phyloP scores from a whole-genome alignment of 176 grass and related monocot genomes.

The Oryza coarctata region DNA sequence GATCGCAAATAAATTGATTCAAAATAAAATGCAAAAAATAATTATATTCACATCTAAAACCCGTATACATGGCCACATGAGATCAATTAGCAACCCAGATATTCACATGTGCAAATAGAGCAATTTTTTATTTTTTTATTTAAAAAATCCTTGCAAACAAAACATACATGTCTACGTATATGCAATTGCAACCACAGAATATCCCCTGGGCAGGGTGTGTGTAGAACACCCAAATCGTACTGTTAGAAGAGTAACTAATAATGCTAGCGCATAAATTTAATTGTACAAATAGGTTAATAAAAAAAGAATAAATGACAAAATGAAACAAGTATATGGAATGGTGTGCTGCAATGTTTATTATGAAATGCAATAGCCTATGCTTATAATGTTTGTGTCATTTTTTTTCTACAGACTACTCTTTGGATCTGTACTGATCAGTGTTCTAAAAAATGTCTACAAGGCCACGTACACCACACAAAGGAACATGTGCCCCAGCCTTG shows the following conservation, averaged over 20 bases:
- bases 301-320: neutral
- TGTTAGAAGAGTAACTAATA: neutral
- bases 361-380: constrained; percentile 17
- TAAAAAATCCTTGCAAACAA: too few relatives aligned
- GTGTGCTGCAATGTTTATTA: neutral
- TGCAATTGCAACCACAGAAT: neutral
- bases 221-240: neutral
- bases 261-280: neutral
- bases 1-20: too few relatives aligned
- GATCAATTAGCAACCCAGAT: neutral
- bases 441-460: too few relatives aligned
- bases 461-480: too few relatives aligned
- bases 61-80: neutral
- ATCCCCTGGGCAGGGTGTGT: neutral
- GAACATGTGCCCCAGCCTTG: too few relatives aligned
- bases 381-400: neutral
- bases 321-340: neutral
- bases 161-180: too few relatives aligned
- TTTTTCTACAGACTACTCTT: neutral
- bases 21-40: too few relatives aligned
- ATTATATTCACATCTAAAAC: neutral
- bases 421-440: too few relatives aligned
- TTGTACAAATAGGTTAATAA: neutral
- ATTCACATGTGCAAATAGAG: neutral
- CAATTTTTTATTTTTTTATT: too few relatives aligned